These are phyloP conservation scores for Artemisia annua DNA, from an alignment of 129 eudicot species.

Conservation along the genomic window DNA sequence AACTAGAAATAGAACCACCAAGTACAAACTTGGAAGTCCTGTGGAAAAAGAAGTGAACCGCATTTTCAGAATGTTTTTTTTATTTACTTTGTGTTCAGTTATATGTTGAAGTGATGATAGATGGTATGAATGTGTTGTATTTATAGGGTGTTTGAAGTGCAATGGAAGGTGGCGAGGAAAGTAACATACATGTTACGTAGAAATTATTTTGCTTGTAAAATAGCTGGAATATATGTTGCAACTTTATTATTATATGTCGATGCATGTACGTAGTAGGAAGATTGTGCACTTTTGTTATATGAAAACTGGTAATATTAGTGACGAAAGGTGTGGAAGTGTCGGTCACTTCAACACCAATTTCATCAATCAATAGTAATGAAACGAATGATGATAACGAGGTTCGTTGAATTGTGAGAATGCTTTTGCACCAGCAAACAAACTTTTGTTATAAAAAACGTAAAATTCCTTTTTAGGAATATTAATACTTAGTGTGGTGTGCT, in stretches of 20 bases:
- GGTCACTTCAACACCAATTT: slow-evolving; percentile 20
- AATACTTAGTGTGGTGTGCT: too few species aligned
- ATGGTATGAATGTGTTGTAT: slow-evolving; percentile 16
- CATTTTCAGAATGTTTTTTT: slow-evolving; percentile 13
- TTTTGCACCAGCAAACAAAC: slow-evolving; percentile 20
- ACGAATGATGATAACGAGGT: slow-evolving; percentile 26
- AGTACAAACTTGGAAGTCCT: slow-evolving; percentile 18
- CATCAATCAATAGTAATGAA: slow-evolving; percentile 11
- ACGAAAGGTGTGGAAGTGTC: slow-evolving; percentile 21
- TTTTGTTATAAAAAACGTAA: not conserved
- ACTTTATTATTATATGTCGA: slow-evolving; percentile 9
- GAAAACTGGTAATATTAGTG: slow-evolving; percentile 19
- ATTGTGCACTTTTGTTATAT: slow-evolving; percentile 24
- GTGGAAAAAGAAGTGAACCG: slow-evolving; percentile 14
- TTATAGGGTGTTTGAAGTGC: slow-evolving; percentile 25
- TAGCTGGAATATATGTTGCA: slow-evolving; percentile 37
- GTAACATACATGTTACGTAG: slow-evolving; percentile 21
- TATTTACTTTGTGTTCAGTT: not conserved
- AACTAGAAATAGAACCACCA: slow-evolving; percentile 21
- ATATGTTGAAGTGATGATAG: slow-evolving; percentile 12
- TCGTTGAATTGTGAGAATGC: slow-evolving; percentile 17
- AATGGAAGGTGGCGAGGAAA: slow-evolving; percentile 24
- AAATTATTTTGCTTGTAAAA: slow-evolving; percentile 24
- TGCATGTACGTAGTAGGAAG: slow-evolving; percentile 19
- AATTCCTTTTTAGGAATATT: not conserved